phyloP scores from a whole-genome alignment of 2,329 filamentous ascomycete genomes.

The Clarireedia paspali region DNA sequence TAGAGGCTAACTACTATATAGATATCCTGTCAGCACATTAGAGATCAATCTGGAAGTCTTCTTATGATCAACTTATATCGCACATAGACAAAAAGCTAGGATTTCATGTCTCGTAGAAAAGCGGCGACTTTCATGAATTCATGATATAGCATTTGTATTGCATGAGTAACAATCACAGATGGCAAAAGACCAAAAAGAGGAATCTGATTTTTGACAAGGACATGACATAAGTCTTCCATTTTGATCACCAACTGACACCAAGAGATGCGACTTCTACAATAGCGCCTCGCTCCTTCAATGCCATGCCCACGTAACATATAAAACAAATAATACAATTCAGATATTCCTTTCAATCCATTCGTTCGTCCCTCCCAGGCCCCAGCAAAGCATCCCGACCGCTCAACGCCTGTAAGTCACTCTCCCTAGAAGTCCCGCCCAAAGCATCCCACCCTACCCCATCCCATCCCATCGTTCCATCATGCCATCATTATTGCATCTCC shows the following conservation, averaged over 20 bases:
- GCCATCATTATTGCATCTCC: constrained; percentile 39
- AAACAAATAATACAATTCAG: not conserved
- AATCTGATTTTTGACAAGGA: not conserved
- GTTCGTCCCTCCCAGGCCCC: not conserved
- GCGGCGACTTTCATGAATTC: not conserved
- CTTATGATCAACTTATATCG: constrained; percentile 45
- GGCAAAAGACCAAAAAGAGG: not conserved
- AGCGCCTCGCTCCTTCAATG: constrained; percentile 19
- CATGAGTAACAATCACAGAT: constrained; percentile 13
- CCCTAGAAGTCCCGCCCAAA: not conserved
- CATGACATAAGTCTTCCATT: not conserved
- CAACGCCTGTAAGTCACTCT: not conserved
- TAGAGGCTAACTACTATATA: constrained; percentile 29
- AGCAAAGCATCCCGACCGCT: not conserved
- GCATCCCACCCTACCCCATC: not conserved
- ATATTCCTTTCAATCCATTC: not conserved
- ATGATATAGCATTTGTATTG: constrained; percentile 17
- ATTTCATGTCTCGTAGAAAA: not conserved
- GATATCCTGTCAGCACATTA: constrained; percentile 85
- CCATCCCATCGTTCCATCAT: not conserved
- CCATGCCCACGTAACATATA: constrained; percentile 8
- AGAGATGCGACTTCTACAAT: constrained; percentile 5
- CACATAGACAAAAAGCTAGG: not conserved
- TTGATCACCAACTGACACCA: not conserved
- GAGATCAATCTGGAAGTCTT: constrained; percentile 95